Conservation (phyloP, 306 rosid genomes). For the Lathyrus sativus region DNA sequence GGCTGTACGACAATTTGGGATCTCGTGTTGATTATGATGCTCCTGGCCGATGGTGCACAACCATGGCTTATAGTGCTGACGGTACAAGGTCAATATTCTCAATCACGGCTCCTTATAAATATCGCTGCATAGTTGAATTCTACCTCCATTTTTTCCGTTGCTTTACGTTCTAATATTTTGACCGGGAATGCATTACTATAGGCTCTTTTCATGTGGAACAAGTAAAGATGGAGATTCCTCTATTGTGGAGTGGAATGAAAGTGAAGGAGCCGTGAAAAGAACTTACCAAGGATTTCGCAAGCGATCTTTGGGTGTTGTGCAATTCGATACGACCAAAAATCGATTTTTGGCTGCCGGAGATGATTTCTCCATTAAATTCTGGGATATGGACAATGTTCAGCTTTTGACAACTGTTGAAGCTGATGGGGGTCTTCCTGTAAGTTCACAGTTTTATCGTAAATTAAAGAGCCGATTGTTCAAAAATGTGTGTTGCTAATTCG, state of each 20-base stretch:
- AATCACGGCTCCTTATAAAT: slow-evolving; percentile 13
- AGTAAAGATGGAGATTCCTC: slow-evolving; percentile 90
- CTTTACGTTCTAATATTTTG: slow-evolving; percentile 22
- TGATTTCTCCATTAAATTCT: slow-evolving; percentile 91
- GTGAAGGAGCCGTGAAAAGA: slow-evolving; percentile 92
- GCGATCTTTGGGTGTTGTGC: slow-evolving; percentile 84
- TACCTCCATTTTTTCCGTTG: slow-evolving; percentile 4
- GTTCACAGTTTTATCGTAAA: slow-evolving; percentile 44
- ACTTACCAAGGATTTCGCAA: slow-evolving; percentile 94
- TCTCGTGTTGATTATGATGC: slow-evolving; percentile 97
- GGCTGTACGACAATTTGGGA: slow-evolving; percentile 93
- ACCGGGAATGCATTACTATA: slow-evolving; percentile 35
- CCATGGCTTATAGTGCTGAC: slow-evolving; percentile 93
- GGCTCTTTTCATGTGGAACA: slow-evolving; percentile 98
- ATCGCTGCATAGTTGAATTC: slow-evolving; percentile 10
- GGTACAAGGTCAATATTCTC: slow-evolving; percentile 73
- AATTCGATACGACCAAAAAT: slow-evolving; percentile 89
- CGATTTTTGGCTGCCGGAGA: slow-evolving; percentile 93
- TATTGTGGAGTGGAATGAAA: slow-evolving; percentile 97
- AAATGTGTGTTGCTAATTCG: slow-evolving; percentile 39
- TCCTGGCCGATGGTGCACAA: slow-evolving; percentile 97
- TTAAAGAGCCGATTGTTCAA: background rate
- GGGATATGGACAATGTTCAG: slow-evolving; percentile 95
- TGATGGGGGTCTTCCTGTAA: slow-evolving; percentile 94
- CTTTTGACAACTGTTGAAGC: slow-evolving; percentile 83